phyloP scores from a whole-genome alignment of 116 monocot genomes.

The Thalassia testudinum region DNA sequence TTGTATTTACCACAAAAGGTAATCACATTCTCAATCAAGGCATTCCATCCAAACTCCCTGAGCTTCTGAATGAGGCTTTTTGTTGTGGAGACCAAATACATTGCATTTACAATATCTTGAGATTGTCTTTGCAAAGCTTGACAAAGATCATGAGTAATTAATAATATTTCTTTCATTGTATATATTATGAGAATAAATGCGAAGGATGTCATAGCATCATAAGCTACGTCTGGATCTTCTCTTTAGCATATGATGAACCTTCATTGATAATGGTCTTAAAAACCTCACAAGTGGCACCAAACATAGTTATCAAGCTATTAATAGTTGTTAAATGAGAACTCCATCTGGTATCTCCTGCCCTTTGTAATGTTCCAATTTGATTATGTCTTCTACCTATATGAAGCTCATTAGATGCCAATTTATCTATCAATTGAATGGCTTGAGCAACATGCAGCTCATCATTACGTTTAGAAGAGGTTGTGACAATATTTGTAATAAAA shows the following conservation, averaged over 20 bases:
- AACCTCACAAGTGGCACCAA: neutral
- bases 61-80: neutral
- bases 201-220: neutral
- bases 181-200: conserved; percentile 3
- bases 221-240: neutral
- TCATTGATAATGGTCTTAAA: neutral
- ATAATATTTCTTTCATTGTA: neutral
- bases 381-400: conserved; percentile 2
- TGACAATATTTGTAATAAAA: neutral
- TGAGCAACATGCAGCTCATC: conserved; percentile 10
- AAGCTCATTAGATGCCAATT: conserved; percentile 3
- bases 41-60: neutral
- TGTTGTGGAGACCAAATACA: neutral
- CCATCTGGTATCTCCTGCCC: conserved; percentile 5
- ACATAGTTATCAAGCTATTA: conserved; percentile 1
- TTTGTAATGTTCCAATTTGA: neutral
- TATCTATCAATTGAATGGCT: neutral
- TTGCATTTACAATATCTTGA: neutral
- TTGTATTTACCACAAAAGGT: neutral
- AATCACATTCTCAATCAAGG: neutral
- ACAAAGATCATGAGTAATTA: neutral
- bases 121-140: neutral
- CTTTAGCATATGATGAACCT: neutral
- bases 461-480: neutral
- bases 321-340: conserved; percentile 4